Conservation (phyloP, 192 early-diverging fungal species). For the Podila clonocystis region DNA sequence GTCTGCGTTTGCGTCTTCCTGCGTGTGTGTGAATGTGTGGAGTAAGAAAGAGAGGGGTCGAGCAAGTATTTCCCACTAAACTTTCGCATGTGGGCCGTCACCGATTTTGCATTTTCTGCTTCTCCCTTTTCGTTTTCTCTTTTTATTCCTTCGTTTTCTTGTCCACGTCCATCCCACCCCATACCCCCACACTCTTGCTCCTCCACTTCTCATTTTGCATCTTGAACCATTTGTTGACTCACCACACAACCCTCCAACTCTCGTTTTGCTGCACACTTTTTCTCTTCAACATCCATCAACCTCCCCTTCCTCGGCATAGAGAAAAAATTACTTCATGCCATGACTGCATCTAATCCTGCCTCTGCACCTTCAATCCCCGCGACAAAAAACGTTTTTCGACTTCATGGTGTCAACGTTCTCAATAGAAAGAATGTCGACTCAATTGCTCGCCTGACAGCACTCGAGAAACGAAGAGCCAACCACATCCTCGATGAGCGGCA, state of each 20-base stretch:
- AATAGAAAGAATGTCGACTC: conserved; percentile 51
- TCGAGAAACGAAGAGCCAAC: conserved; percentile 34
- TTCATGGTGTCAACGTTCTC: conserved; percentile 46
- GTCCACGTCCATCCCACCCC: not conserved
- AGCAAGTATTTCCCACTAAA: not conserved
- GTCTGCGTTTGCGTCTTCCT: no score
- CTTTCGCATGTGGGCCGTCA: no score
- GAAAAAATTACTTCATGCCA: not conserved
- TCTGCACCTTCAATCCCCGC: conserved; percentile 4
- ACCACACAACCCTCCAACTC: no score
- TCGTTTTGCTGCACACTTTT: no score
- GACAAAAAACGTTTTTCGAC: conserved; percentile 38
- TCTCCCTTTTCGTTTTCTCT: not conserved
- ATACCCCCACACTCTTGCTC: not conserved
- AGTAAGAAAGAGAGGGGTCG: no score
- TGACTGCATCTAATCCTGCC: conserved; percentile 2
- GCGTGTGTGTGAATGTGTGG: no score
- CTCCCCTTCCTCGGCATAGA: no score
- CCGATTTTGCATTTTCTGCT: not conserved
- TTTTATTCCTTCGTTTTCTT: not conserved
- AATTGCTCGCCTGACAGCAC: conserved; percentile 41
- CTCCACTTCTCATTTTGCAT: not conserved
- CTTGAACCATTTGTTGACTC: no score
- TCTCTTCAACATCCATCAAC: no score
- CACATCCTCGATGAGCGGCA: conserved; percentile 50